Percentiles rank a stretch among this genome's conserved stretches.
Evolutionary conservation across 2,329 filamentous ascomycete species (phyloP).

Genomic region (Colletotrichum gigasporum): DNA sequence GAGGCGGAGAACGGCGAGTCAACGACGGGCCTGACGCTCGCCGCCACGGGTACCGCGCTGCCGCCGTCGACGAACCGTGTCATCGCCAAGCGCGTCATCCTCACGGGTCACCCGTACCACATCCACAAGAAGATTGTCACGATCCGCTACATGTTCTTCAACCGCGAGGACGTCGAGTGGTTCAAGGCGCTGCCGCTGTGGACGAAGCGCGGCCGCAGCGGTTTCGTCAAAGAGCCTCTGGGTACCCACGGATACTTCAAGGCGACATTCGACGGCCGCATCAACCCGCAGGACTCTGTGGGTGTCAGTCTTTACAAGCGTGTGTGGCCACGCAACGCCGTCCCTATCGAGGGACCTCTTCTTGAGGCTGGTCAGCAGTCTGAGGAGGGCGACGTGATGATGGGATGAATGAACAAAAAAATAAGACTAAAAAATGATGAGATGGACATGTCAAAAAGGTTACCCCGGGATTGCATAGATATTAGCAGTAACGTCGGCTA

Average conservation of each 20-base stretch:
- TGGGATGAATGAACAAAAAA: constrained; percentile 44
- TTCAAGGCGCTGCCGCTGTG: constrained; percentile 96
- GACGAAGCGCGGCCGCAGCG: constrained; percentile 88
- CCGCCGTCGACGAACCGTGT: constrained; percentile 81
- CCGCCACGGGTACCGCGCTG: constrained; percentile 88
- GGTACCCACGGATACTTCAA: constrained; percentile 99
- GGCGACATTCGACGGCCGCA: constrained; percentile 94
- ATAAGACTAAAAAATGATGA: constrained; percentile 17
- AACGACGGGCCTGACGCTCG: constrained; percentile 70
- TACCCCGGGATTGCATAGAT: constrained; percentile 6
- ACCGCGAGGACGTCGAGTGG: constrained; percentile 92
- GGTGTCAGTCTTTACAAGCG: constrained; percentile 91
- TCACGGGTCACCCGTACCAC: constrained; percentile 97
- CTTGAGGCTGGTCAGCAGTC: constrained; percentile 43
- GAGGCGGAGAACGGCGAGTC: constrained; percentile 52
- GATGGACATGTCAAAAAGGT: constrained; percentile 24
- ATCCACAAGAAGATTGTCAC: constrained; percentile 99
- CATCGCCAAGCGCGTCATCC: constrained; percentile 90
- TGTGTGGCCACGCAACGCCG: constrained; percentile 79
- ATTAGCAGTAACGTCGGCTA: constrained; percentile 26
- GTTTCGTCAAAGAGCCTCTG: constrained; percentile 92
- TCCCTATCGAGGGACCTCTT: constrained; percentile 53
- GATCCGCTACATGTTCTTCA: constrained; percentile 99
- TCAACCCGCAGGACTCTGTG: constrained; percentile 95
- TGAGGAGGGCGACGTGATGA: constrained; percentile 48